phyloP scores from a whole-genome alignment of 176 grass and related monocot genomes.

The Rhynchospora tenuis region DNA sequence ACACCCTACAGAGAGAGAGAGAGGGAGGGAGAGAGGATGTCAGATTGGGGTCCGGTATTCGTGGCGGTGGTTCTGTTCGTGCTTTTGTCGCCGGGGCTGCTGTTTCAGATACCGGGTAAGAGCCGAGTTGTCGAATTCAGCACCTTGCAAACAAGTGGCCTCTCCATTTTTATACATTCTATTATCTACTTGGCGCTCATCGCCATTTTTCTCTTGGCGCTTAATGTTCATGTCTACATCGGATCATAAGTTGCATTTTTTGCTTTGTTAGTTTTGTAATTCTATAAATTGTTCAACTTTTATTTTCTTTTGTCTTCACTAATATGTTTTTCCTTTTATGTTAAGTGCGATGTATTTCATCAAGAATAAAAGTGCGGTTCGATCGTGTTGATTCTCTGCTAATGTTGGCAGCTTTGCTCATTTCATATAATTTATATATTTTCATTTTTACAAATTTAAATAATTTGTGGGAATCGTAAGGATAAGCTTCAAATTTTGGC shows the following conservation, averaged over 20 bases:
- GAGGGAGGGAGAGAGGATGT: constrained; percentile 12
- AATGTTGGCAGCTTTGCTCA: not conserved
- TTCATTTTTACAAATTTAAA: not conserved
- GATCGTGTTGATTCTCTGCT: not conserved
- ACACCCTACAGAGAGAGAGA: not conserved
- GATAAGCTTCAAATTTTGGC: not conserved
- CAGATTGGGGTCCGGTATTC: constrained; percentile 34
- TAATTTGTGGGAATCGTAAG: not conserved
- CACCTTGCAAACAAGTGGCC: constrained; percentile 25
- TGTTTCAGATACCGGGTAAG: constrained; percentile 28
- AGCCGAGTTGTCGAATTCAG: constrained; percentile 25
- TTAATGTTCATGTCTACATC: constrained; percentile 29
- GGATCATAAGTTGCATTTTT: not conserved
- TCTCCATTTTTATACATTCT: constrained; percentile 33
- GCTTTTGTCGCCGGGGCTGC: constrained; percentile 23
- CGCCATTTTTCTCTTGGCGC: constrained; percentile 23
- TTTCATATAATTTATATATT: not conserved
- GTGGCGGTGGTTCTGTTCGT: constrained; percentile 28
- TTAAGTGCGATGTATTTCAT: not conserved
- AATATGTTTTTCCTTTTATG: not conserved
- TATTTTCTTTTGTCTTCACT: not conserved
- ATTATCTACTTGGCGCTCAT: constrained; percentile 29
- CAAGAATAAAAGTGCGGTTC: not conserved
- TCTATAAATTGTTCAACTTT: not conserved
- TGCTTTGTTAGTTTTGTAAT: not conserved